These are phyloP conservation scores for Psidium guajava DNA, from an alignment of 345 rosid species.

Conservation along the genomic window DNA sequence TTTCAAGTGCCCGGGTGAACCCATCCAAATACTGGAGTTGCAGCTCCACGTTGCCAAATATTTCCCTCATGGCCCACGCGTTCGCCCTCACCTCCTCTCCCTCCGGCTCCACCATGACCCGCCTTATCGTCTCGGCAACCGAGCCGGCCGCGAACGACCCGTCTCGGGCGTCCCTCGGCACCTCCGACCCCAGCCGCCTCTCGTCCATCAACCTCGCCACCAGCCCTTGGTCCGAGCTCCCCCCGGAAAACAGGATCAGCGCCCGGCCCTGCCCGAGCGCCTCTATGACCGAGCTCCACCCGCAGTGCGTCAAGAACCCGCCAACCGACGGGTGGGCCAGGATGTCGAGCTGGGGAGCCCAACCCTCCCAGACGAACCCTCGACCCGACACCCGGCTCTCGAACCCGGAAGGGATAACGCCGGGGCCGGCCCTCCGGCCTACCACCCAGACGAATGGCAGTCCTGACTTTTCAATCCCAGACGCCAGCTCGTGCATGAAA, in stretches of 20 bases:
- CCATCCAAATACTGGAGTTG: neutral
- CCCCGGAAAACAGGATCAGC: constrained; percentile 4
- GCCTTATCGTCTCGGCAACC: constrained; percentile 8
- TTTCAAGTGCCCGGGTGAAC: neutral
- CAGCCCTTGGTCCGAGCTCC: constrained; percentile 8
- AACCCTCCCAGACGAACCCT: constrained; percentile 4
- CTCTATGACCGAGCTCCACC: constrained; percentile 13
- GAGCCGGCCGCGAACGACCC: constrained; percentile 9
- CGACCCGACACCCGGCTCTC: neutral
- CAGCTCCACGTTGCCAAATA: neutral
- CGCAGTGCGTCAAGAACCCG: constrained; percentile 19
- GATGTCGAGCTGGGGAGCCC: constrained; percentile 13
- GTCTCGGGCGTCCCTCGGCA: constrained; percentile 1
- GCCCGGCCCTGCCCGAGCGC: constrained; percentile 4
- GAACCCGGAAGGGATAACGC: constrained; percentile 5
- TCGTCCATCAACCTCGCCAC: constrained; percentile 2
- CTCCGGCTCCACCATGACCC: constrained; percentile 1
- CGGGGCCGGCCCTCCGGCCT: neutral
- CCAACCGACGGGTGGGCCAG: constrained; percentile 10
- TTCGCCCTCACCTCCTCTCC: constrained; percentile 1
- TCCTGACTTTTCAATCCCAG: constrained; percentile 6
- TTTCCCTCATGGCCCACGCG: constrained; percentile 7
- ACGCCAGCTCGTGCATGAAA: constrained; percentile 5
- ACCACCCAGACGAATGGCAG: constrained; percentile 17
- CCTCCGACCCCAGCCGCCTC: constrained; percentile 5